Conservation (phyloP, 2,329 filamentous ascomycete genomes). For the Mollisia scopiformis region DNA sequence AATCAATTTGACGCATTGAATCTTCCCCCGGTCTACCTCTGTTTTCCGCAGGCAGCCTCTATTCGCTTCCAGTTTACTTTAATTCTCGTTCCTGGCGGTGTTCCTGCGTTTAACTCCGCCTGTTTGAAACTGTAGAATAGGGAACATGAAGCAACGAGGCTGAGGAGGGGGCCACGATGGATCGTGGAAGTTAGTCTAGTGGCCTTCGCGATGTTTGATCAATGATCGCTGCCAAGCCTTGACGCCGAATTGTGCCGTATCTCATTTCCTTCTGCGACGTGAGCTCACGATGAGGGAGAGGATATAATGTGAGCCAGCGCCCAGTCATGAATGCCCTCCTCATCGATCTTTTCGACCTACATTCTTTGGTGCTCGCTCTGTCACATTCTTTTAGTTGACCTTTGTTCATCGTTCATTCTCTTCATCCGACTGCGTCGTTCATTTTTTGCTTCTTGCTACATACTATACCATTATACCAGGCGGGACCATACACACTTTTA, state of each 20-base stretch:
- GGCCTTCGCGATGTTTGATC: conserved; percentile 20
- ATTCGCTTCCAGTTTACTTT: conserved; percentile 12
- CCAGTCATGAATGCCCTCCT: conserved; percentile 15
- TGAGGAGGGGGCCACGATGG: conserved; percentile 10
- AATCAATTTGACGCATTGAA: conserved; percentile 21
- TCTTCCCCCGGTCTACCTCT: conserved; percentile 7
- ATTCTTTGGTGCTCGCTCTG: conserved; percentile 27
- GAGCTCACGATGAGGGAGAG: conserved; percentile 6
- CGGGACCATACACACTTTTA: conserved; percentile 23
- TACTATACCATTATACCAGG: conserved; percentile 20
- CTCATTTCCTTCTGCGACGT: conserved; percentile 17
- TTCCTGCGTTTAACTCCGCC: conserved; percentile 17
- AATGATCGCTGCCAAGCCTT: conserved; percentile 16
- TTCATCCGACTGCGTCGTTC: conserved; percentile 32
- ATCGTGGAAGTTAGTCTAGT: conserved; percentile 5
- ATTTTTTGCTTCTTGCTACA: conserved; percentile 21
- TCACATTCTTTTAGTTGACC: conserved; percentile 24
- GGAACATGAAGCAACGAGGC: conserved; percentile 27
- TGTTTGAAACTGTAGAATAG: conserved; percentile 24
- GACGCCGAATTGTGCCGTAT: conserved; percentile 9
- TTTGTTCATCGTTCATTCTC: conserved; percentile 28
- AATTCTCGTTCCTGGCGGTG: not conserved
- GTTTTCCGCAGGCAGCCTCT: conserved; percentile 3
- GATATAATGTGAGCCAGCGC: conserved; percentile 16
- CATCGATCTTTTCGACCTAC: conserved; percentile 33